These are phyloP conservation scores for Jatropha curcas DNA, from an alignment of 345 rosid species.

Conservation along the genomic window DNA sequence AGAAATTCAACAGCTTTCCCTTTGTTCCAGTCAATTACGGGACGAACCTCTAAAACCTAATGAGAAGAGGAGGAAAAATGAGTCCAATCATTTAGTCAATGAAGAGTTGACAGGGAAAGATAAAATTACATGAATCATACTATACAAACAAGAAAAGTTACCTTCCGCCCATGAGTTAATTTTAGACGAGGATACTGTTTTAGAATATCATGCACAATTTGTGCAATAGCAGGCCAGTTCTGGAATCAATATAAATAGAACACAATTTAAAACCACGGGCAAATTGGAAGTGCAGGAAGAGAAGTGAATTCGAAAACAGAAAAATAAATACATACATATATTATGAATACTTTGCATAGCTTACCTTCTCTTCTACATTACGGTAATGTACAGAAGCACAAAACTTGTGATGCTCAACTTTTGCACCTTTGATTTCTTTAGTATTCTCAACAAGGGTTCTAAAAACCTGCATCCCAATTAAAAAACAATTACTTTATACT, in stretches of 20 bases:
- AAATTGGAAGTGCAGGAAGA: neutral
- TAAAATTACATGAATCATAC: neutral
- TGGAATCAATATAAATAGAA: constrained; percentile 26
- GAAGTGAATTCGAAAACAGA: neutral
- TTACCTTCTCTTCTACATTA: constrained; percentile 89
- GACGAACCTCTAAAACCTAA: constrained; percentile 99
- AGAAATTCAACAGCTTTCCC: constrained; percentile 96
- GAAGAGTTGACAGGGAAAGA: neutral
- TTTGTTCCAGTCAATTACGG: constrained; percentile 88
- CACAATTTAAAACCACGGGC: neutral
- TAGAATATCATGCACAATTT: constrained; percentile 77
- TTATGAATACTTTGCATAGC: neutral
- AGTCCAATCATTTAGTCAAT: neutral
- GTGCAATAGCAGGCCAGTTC: constrained; percentile 85
- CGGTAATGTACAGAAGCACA: constrained; percentile 97
- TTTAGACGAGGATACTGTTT: constrained; percentile 76
- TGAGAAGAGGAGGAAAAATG: neutral
- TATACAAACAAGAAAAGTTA: constrained; percentile 8
- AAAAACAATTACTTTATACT: neutral
- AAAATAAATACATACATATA: too few relatives aligned
- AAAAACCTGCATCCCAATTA: constrained; percentile 57
- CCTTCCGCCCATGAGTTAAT: constrained; percentile 75
- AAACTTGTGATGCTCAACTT: constrained; percentile 95
- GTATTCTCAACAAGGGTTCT: constrained; percentile 76
- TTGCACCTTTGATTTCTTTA: constrained; percentile 68